Percentiles rank a stretch among this genome's conserved stretches.
These are phyloP conservation scores for Saturnispora serradocipensis DNA, from an alignment of 805 yeast species.

Conservation along the genomic window DNA sequence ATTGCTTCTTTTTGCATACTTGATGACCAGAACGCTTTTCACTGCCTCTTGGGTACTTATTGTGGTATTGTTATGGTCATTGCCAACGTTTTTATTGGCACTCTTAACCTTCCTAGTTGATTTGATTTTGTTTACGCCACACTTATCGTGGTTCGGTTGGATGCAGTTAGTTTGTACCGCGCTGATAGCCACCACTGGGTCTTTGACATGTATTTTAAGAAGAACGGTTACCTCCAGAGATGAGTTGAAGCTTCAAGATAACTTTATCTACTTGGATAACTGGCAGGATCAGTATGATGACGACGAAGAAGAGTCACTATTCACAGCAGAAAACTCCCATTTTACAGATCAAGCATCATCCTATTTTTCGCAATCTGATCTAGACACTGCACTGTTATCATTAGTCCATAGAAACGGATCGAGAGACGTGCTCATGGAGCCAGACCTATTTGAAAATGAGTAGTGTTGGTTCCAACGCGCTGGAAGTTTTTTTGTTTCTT, in stretches of 20 bases:
- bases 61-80: constrained; percentile 45
- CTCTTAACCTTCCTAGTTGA: constrained; percentile 76
- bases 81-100: constrained; percentile 61
- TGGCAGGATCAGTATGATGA: constrained; percentile 8
- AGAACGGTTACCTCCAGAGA: constrained; percentile 49
- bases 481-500: not conserved
- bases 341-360: constrained; percentile 1
- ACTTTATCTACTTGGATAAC: constrained; percentile 13
- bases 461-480: not conserved
- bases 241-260: constrained; percentile 3
- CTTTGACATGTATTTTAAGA: constrained; percentile 63
- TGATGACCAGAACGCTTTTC: constrained; percentile 29
- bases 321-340: not conserved
- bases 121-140: constrained; percentile 65
- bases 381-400: not conserved
- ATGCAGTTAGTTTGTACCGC: constrained; percentile 61
- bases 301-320: constrained; percentile 7
- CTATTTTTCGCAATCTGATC: not conserved
- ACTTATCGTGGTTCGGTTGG: constrained; percentile 83
- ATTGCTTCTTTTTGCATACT: constrained; percentile 31
- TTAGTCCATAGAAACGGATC: not conserved
- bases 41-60: constrained; percentile 37
- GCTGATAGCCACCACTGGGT: constrained; percentile 51
- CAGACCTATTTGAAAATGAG: not conserved
- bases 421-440: constrained; percentile 1